These are phyloP conservation scores for Aspergillus sp. DNA, from an alignment of 2,329 filamentous ascomycete genomes.

Conservation along the genomic window DNA sequence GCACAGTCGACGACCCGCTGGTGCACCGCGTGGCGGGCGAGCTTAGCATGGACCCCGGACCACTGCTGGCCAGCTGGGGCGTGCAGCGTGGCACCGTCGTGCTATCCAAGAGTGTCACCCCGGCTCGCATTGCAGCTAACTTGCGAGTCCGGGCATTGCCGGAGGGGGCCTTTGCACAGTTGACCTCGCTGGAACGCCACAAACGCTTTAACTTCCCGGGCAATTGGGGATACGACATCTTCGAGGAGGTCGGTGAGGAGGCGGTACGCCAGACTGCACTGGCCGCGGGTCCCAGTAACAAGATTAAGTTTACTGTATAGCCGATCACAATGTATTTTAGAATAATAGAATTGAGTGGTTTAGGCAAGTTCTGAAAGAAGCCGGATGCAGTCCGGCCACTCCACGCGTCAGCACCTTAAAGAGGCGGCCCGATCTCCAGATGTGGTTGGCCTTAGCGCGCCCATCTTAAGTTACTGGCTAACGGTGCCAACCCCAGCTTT, in stretches of 20 bases:
- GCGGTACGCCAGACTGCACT: slow-evolving; percentile 22
- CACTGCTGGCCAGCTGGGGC: slow-evolving; percentile 57
- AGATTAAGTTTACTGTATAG: slow-evolving; percentile 27
- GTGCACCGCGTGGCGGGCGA: slow-evolving; percentile 63
- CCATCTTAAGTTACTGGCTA: not conserved
- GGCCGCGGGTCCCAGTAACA: slow-evolving; percentile 20
- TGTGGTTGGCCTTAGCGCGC: not conserved
- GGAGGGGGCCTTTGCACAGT: slow-evolving; percentile 27
- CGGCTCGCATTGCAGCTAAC: slow-evolving; percentile 35
- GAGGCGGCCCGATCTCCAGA: not conserved
- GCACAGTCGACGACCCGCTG: slow-evolving; percentile 60
- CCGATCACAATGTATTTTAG: not conserved
- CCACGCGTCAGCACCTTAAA: not conserved
- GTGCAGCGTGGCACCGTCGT: slow-evolving; percentile 56
- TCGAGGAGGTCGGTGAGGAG: slow-evolving; percentile 33
- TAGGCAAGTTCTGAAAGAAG: not conserved
- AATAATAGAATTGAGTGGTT: not conserved
- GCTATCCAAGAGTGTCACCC: slow-evolving; percentile 57
- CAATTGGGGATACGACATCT: slow-evolving; percentile 35
- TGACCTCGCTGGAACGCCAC: slow-evolving; percentile 32
- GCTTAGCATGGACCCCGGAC: slow-evolving; percentile 57
- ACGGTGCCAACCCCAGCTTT: not conserved
- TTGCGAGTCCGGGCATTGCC: slow-evolving; percentile 15
- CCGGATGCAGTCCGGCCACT: not conserved
- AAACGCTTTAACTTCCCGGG: slow-evolving; percentile 38